A percentile compares a stretch with the other conserved stretches of the same genome.
phyloP scores from a whole-genome alignment of 768 basidiomycete genomes.

The Rhodotorula paludigena region DNA sequence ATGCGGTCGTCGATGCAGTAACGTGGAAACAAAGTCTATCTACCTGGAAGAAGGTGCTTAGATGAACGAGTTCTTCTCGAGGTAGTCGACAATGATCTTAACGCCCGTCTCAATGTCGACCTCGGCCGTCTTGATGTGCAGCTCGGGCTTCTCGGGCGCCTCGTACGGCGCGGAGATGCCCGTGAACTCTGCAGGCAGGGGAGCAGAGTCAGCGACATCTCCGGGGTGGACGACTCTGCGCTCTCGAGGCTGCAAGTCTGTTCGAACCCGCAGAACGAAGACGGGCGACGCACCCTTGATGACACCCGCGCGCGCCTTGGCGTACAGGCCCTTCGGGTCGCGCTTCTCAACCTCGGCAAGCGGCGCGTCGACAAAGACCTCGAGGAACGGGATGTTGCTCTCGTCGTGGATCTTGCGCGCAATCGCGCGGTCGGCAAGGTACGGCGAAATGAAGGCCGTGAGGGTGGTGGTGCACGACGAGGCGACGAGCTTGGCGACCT shows the following conservation, averaged over 20 bases:
- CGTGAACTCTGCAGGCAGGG: slow-evolving; percentile 70
- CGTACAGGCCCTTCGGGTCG: slow-evolving; percentile 96
- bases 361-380: slow-evolving; percentile 92
- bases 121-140: slow-evolving; percentile 85
- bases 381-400: slow-evolving; percentile 72
- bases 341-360: slow-evolving; percentile 79
- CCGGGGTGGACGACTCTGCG: too few species aligned
- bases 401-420: slow-evolving; percentile 77
- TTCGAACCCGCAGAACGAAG: background rate
- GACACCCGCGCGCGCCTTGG: slow-evolving; percentile 88
- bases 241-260: too few species aligned
- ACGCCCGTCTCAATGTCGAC: slow-evolving; percentile 73
- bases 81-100: slow-evolving; percentile 70
- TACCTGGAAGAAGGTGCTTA: background rate
- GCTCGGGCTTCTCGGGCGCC: slow-evolving; percentile 73
- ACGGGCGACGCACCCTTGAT: slow-evolving; percentile 69
- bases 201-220: background rate
- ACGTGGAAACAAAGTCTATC: too few species aligned
- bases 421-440: slow-evolving; percentile 72
- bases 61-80: slow-evolving; percentile 53
- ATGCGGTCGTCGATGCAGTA: too few species aligned
- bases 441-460: slow-evolving; percentile 99
- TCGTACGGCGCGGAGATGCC: slow-evolving; percentile 98
- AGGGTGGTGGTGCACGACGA: slow-evolving; percentile 78
- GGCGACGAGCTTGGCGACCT: slow-evolving; percentile 93